Evolutionary conservation across 2,329 filamentous ascomycete genomes (phyloP).

Genomic region (Cladorrhinum sp.): DNA sequence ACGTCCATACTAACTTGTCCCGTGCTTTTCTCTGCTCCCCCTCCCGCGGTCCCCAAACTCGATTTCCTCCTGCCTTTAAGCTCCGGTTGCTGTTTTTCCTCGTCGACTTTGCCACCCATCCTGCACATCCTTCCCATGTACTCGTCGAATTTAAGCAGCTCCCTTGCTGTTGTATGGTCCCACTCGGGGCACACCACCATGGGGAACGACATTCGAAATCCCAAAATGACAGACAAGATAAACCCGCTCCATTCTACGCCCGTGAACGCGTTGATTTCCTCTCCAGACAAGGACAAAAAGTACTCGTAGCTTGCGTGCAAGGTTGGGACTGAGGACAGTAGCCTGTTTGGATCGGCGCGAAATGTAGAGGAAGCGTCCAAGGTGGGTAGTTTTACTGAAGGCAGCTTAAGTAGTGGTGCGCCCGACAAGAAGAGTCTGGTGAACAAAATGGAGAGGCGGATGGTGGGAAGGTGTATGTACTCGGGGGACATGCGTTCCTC

Average conservation of each 20-base stretch:
- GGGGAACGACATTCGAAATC: slow-evolving; percentile 47
- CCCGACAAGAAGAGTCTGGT: slow-evolving; percentile 41
- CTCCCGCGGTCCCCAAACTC: too few species aligned
- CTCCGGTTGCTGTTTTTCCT: too few species aligned
- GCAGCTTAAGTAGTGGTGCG: slow-evolving; percentile 36
- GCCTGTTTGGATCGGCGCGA: slow-evolving; percentile 19
- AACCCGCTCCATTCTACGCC: slow-evolving; percentile 44
- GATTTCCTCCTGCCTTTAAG: too few species aligned
- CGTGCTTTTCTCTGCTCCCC: slow-evolving; percentile 16
- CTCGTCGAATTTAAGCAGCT: slow-evolving; percentile 38
- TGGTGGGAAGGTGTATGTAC: slow-evolving; percentile 32
- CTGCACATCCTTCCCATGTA: slow-evolving; percentile 39
- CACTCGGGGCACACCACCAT: slow-evolving; percentile 36
- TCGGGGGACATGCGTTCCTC: slow-evolving; percentile 36
- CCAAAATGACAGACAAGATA: slow-evolving; percentile 41
- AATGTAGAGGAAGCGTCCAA: slow-evolving; percentile 10
- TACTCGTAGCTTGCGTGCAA: slow-evolving; percentile 31
- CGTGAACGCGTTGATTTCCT: slow-evolving; percentile 37
- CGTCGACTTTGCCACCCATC: slow-evolving; percentile 12
- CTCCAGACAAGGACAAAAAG: slow-evolving; percentile 23
- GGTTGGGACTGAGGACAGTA: slow-evolving; percentile 19
- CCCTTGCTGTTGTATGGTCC: slow-evolving; percentile 40
- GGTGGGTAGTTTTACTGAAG: slow-evolving; percentile 13
- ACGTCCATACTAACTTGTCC: slow-evolving; percentile 38
- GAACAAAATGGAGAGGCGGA: slow-evolving; percentile 36